Evolutionary conservation across 768 basidiomycete species (phyloP), one percentile per base, ranked within the genome.

Genomic region (Pluteus cervinus): DNA sequence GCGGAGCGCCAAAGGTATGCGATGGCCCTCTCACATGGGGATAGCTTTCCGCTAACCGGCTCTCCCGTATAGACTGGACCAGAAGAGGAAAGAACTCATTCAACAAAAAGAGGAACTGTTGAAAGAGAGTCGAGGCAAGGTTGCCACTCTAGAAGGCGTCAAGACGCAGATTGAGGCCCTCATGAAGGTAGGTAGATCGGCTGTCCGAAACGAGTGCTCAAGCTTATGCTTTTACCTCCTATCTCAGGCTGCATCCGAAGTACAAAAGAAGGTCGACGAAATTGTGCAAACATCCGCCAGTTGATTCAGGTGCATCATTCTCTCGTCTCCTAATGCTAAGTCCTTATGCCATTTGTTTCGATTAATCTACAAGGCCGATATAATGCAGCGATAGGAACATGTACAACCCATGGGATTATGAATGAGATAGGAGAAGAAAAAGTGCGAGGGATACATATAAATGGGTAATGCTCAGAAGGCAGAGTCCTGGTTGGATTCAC

Each of bases 1-100:
- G 75, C 75, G 22, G 90, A 92, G 63, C 81, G 90, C 36, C 85
- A 91, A 63, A 74, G 90, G 90, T 89, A 53, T 38, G 65, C 46
- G 26, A 15, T 16, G 28, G 45, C 31, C 32, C 33, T 30, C 44
- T 43, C 24, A 39, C 41, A 24, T 39, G 23, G 33, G 37, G n/a
- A n/a, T n/a, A 30, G 39, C 29, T 37, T 32, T 12, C 24, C 4
- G 20, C 25, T 41, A 17, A 41, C 44, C 38, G 12, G 15, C 25
- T 42, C 28, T 18, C 22, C 31, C 29, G 33, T 17, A n/a, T 54
- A 90, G 88, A 43, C 71, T 89, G 21, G 85, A 89, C 49, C 71
- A 73, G 42, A 73, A 54, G 52, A 76, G 73, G 49, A 86, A 79
- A 53, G 81, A 85, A 37, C 75, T 91, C 20, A 41, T 68, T 12